Conservation (phyloP, 768 basidiomycete species). For the Asterophora lycoperdoides region DNA sequence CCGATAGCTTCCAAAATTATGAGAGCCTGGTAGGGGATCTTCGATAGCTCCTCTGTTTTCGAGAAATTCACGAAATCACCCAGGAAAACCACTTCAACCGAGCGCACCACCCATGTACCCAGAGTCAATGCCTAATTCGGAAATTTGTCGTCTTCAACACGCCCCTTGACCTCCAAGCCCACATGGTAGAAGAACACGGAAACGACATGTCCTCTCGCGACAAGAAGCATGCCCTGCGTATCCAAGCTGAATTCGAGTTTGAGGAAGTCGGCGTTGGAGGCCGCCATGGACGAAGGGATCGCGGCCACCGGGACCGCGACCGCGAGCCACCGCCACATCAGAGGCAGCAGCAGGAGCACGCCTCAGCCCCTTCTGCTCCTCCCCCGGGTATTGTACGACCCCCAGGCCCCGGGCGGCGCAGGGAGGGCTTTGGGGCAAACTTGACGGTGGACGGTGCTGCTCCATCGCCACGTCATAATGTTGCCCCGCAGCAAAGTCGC, state of each 20-base stretch:
- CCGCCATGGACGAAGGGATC: conserved; percentile 38
- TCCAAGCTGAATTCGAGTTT: conserved; percentile 72
- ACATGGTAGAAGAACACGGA: conserved; percentile 83
- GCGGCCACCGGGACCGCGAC: conserved; percentile 42
- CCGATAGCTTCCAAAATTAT: conserved; percentile 70
- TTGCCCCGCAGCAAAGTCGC: conserved; percentile 25
- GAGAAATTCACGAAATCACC: conserved; percentile 2
- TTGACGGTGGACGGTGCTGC: conserved; percentile 39
- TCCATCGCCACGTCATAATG: conserved; percentile 15
- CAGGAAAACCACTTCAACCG: conserved; percentile 75
- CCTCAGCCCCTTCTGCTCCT: conserved; percentile 7
- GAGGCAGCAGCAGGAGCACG: conserved; percentile 20
- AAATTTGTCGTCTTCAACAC: conserved; percentile 96
- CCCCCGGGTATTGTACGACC: conserved; percentile 15
- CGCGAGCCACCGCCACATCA: conserved; percentile 31
- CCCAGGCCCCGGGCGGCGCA: conserved; percentile 39
- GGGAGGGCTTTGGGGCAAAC: conserved; percentile 59
- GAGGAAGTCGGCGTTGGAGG: conserved; percentile 36
- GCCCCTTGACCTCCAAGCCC: conserved; percentile 84
- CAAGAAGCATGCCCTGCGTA: conserved; percentile 60
- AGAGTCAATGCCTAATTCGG: conserved; percentile 67
- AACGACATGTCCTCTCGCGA: conserved; percentile 68
- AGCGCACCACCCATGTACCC: conserved; percentile 75
- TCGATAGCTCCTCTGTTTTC: not conserved
- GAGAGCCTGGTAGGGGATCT: conserved; percentile 54